Percentiles rank a stretch among this genome's conserved stretches.
phyloP scores from a whole-genome alignment of 306 rosid species.

The Quillaja saponaria region DNA sequence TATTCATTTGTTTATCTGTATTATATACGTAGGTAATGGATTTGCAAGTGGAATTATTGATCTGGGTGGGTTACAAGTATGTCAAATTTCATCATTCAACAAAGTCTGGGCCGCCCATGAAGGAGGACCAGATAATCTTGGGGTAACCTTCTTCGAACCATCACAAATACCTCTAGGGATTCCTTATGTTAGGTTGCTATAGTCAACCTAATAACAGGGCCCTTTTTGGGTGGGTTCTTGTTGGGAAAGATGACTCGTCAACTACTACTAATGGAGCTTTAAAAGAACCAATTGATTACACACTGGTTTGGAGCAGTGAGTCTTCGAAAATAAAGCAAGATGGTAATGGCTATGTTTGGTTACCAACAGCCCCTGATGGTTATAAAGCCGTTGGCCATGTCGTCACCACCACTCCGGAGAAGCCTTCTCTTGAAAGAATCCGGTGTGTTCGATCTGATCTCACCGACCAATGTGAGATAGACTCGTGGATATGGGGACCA shows the following conservation, averaged over 20 bases:
- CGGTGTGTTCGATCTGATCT: conserved; percentile 59
- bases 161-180: conserved; percentile 57
- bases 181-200: conserved; percentile 60
- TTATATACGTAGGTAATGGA: conserved; percentile 34
- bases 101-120: conserved; percentile 53
- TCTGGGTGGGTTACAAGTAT: conserved; percentile 66
- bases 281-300: conserved; percentile 56
- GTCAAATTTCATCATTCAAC: conserved; percentile 53
- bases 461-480: conserved; percentile 56
- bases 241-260: conserved; percentile 43
- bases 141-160: conserved; percentile 73
- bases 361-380: conserved; percentile 63
- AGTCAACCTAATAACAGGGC: conserved; percentile 70
- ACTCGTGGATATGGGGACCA: conserved; percentile 63
- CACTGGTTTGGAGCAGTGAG: conserved; percentile 60
- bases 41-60: conserved; percentile 60
- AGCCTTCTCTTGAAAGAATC: conserved; percentile 62
- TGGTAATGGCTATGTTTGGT: conserved; percentile 58
- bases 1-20: neutral
- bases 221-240: conserved; percentile 67
- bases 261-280: conserved; percentile 26
- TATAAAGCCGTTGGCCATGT: conserved; percentile 67
- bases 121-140: conserved; percentile 64
- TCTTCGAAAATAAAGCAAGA: conserved; percentile 43
- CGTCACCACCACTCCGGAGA: conserved; percentile 49